Evolutionary conservation across 23 red algal species (phyloP).

Genomic region (Gracilaria gracilis): DNA sequence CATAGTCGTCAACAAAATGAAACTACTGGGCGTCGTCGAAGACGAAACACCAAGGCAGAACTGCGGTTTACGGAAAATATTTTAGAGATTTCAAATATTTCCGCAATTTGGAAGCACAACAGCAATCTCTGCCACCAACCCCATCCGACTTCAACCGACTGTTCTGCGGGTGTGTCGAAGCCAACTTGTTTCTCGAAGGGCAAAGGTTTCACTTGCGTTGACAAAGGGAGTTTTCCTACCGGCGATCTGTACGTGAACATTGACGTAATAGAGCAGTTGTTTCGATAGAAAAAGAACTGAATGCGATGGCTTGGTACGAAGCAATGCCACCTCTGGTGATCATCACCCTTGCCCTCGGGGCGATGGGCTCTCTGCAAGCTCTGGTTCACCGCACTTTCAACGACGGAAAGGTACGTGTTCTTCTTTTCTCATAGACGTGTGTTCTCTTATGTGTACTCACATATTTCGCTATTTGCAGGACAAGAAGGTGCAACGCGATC

Average conservation of each 20-base stretch:
- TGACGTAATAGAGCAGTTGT: not conserved
- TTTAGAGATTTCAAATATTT: not conserved
- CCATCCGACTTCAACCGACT: too few species aligned
- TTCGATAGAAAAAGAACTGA: not conserved
- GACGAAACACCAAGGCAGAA: not conserved
- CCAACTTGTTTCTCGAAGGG: too few species aligned
- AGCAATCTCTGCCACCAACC: too few species aligned
- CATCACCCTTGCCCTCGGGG: conserved; percentile 65
- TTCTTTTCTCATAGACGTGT: not conserved
- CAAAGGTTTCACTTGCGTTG: too few species aligned
- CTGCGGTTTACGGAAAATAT: not conserved
- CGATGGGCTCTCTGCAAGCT: conserved; percentile 72
- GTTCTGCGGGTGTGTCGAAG: too few species aligned
- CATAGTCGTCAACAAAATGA: too few species aligned
- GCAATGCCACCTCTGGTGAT: conserved; percentile 77
- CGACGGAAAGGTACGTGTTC: conserved; percentile 54
- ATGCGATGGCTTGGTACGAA: conserved; percentile 72
- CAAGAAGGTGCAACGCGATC: conserved; percentile 80
- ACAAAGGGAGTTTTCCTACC: not conserved
- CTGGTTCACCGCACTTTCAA: conserved; percentile 62
- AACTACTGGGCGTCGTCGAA: too few species aligned
- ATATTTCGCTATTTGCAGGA: not conserved
- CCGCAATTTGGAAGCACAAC: not conserved
- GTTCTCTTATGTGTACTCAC: not conserved
- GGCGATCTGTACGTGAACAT: not conserved